Base-by-base conservation (phyloP, 2,329 filamentous ascomycete genomes). In the Colletotrichum siamense region DNA sequence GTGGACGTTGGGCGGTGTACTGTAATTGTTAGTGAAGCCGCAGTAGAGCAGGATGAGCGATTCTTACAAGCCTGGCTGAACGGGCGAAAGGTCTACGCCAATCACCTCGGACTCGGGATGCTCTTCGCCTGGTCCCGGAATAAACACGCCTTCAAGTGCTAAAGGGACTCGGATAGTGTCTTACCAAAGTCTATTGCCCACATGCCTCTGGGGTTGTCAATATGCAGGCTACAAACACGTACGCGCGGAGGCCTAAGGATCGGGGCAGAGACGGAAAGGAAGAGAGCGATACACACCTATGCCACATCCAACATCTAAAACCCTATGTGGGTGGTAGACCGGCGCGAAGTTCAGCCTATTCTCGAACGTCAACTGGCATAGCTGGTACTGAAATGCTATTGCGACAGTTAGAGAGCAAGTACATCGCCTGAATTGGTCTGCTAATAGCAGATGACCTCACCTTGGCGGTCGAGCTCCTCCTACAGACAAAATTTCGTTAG, bases 131-230 rank as follows among this genome's bases (percentile, higher is more conserved):
- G 70, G 71, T 8, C 77, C 78, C 28, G 10, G 36, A 32, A 26
- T 79, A 6, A 72, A 63, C 26, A n/a, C 3, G 18, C 22, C 13
- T 22, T 30, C 52, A 13, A 12, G 36, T 24, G 61, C 32, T 26
- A 24, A 69, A 16, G 22, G 18, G 39, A 28, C 28, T 15, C 8
- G 28, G 28, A n/a, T 30, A 71, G 30, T 9, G 36, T 68, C 78
- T 81, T 79, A 80, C 86, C 87, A 78, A 89, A 87, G 55, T 89
- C 86, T n/a, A 89, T 85, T 3, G 89, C 87, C 89, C 89, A 91
- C 63, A 87, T 85, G 9, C 88, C 88, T 5, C 87, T 18, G 18
- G 26, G 13, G 16, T 32, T 32, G 61, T 55, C 30, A 36, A 18
- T 30, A 66, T 18, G 34, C 22, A n/a, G 28, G 16, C n/a, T 18